Conservation (phyloP, 2,329 filamentous ascomycete genomes). For the Phyllosticta citribraziliensis region DNA sequence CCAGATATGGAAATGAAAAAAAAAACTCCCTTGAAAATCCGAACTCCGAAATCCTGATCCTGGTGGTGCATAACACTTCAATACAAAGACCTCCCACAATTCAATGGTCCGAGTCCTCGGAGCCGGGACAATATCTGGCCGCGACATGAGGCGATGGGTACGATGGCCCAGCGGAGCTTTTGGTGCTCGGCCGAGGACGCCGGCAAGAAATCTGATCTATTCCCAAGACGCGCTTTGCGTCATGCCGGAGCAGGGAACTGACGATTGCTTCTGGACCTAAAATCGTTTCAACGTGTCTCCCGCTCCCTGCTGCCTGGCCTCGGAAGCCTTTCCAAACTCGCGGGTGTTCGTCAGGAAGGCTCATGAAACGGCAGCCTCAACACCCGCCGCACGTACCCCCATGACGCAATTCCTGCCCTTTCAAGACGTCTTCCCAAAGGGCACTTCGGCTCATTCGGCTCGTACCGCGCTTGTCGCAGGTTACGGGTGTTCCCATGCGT, state of each 20-base stretch:
- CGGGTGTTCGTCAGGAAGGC: not conserved
- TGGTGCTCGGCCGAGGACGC: not conserved
- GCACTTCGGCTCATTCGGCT: not conserved
- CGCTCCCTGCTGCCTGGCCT: not conserved
- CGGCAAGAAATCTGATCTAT: not conserved
- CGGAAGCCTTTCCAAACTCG: not conserved
- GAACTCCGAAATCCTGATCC: not conserved
- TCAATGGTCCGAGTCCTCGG: not conserved
- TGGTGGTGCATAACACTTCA: not conserved
- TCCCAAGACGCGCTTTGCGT: not conserved
- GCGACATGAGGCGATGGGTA: not conserved
- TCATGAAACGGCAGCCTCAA: not conserved
- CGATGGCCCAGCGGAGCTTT: not conserved
- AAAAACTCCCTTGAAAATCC: not conserved
- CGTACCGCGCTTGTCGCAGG: not conserved
- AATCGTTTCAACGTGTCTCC: not conserved
- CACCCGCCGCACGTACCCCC: not conserved
- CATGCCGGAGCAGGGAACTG: not conserved
- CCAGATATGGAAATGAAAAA: not conserved
- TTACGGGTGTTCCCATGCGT: not conserved
- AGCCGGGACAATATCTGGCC: not conserved
- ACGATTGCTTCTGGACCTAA: not conserved
- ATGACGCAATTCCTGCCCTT: not conserved
- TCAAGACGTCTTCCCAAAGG: not conserved
- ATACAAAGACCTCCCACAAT: not conserved